Evolutionary conservation across 2,329 filamentous ascomycete genomes (phyloP), one percentile per base, ranked within the genome.

Genomic region (Didymella sp.): DNA sequence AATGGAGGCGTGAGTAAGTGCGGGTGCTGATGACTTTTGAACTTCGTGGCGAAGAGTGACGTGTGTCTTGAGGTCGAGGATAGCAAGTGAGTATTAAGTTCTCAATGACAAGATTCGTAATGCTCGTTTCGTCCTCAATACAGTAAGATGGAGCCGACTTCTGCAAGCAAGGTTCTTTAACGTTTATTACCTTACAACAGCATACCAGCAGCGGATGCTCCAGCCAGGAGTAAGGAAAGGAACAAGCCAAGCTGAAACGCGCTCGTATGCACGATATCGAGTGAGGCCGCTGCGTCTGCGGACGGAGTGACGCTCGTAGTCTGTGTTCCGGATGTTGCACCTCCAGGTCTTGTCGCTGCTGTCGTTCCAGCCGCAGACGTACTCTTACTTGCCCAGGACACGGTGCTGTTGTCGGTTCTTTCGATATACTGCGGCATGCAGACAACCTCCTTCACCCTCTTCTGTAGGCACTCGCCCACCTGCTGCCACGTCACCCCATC

Each of bases 381-480:
- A 30, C 27, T 47, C 15, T 25, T 17, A 7, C n/a, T 28, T 9
- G n/a, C 8, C 41, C 21, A 13, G 15, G 7, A 12, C 12, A 12
- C 17, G 2, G 35, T 21, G 5, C 4, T 28, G 19, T 38, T 41
- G 13, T 27, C 4, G 12, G 19, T 35, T 12, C 28, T 22, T 19
- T 61, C 56, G 3, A 35, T 51, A n/a, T 30, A 45, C 2, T 33
- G 33, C 9, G 61, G 59, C 33, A 49, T 62, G 50, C 64, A 66
- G 1, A 67, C 49, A 1, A 67, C 62, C 11, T 62, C 37, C 17
- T 61, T 54, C 2, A 59, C 62, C 11, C 61, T 49, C 53, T 66
- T 61, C 38, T 60, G 63, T 40, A 67, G 9, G 44, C 66, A 68
- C 40, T 66, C 60, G 12, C 63, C 64, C 8, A 68, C 13, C n/a